Evolutionary conservation across 73 alveolate genomes (phyloP).

Genomic region (Urostyla sp.): DNA sequence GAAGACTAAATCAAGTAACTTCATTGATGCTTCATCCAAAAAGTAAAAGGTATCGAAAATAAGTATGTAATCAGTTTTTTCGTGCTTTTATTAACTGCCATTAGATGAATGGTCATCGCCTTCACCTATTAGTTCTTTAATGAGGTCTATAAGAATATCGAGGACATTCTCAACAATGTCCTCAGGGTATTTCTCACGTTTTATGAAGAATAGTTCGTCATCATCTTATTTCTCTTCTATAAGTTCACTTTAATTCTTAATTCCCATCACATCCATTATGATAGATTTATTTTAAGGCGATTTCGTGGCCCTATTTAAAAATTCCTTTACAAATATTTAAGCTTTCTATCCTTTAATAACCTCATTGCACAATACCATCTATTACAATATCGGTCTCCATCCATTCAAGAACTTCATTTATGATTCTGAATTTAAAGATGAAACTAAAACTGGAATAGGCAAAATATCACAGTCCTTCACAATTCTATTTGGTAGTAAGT

Average conservation of each 20-base stretch:
- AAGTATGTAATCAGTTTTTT: conserved; percentile 24
- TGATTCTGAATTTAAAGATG: conserved; percentile 39
- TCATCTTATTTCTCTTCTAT: too few species aligned
- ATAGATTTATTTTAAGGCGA: too few species aligned
- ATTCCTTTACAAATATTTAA: too few species aligned
- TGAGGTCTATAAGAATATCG: conserved; percentile 34
- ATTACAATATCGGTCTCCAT: conserved; percentile 45
- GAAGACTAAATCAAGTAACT: conserved; percentile 24
- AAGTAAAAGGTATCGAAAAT: conserved; percentile 47
- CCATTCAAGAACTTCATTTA: conserved; percentile 29
- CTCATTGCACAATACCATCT: conserved; percentile 35
- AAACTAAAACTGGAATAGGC: conserved; percentile 29
- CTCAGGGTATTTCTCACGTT: conserved; percentile 53
- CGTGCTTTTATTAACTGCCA: conserved; percentile 1
- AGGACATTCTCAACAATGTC: conserved; percentile 33
- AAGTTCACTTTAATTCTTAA: too few species aligned
- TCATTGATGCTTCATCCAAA: conserved; percentile 56
- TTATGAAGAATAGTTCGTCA: conserved; percentile 35
- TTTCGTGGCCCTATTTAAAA: too few species aligned
- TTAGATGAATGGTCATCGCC: conserved; percentile 36
- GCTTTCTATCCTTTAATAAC: too few species aligned
- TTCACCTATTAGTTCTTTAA: conserved; percentile 49
- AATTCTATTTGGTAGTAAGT: conserved; percentile 22
- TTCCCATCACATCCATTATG: too few species aligned
- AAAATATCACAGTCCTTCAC: conserved; percentile 36